Evolutionary conservation across 1,284 basidiomycete species (phyloP), one percentile per base, ranked within the genome.

Genomic region (Microbotryum lychnidis-dioicae): DNA sequence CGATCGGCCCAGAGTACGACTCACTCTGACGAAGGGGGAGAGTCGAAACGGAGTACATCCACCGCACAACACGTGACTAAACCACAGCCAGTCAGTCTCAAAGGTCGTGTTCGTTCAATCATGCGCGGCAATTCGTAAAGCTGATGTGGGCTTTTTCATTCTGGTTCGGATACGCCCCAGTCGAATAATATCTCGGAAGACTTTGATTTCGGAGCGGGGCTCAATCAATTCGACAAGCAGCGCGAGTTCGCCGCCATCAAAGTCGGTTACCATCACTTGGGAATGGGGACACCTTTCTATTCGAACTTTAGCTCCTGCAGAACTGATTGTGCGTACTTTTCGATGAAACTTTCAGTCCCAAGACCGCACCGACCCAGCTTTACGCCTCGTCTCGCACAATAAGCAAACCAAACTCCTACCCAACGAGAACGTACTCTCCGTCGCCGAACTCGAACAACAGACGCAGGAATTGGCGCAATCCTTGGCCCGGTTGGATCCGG

Each of bases 331-430:
- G 6, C 23, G n/a, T 14, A 3, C 8, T n/a, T 10, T n/a, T 10
- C 21, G 23, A 23, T 23, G 23, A 23, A 23, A 1, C 18, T 4
- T 14, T 5, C 66, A 69, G 66, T 62, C 59, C 23, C 50, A 61
- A 47, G 70, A 71, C 49, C 53, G 54, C 9, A 65, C 65, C 14
- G 71, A 70, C 50, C 69, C 71, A 0, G 56, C 69, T 4, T 59
- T 62, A 2, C 71, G 67, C 4, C 61, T 72, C 21, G 65, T 69
- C 44, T 65, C 71, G 23, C 69, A 72, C 63, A 72, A 71, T 56
- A 69, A 67, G 29, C 58, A 60, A 31, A 23, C 58, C n/a, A 70
- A 70, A 46, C 55, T 70, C 6, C 47, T 57, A 20, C 57, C 65
- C 14, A 37, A 47, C 29, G 60, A 62, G 51, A 60, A 42, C 27